Conservation (phyloP, 2,329 filamentous ascomycete species). For the Fusarium newnesense region DNA sequence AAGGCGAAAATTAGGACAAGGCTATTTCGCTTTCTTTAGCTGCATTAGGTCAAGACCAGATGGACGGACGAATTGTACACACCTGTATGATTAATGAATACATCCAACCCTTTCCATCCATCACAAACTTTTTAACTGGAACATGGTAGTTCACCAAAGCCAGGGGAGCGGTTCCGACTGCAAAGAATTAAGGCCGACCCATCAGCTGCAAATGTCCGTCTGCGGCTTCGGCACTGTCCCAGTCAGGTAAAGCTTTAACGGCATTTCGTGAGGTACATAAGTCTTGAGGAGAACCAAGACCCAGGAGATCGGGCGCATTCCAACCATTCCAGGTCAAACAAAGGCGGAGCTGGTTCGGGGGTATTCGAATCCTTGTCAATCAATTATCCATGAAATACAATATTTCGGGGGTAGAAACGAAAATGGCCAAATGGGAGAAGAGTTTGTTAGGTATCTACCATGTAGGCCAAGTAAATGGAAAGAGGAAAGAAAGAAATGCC, state of each 20-base stretch:
- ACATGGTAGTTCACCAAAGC: conserved; percentile 16
- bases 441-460: background rate
- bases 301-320: conserved; percentile 36
- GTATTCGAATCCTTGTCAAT: conserved; percentile 22
- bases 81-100: background rate
- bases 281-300: conserved; percentile 27
- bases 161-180: conserved; percentile 34
- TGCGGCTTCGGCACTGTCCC: conserved; percentile 32
- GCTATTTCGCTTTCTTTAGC: conserved; percentile 38
- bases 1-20: conserved; percentile 8
- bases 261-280: conserved; percentile 24
- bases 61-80: background rate
- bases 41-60: conserved; percentile 32
- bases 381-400: conserved; percentile 9
- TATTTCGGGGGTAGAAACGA: conserved; percentile 8
- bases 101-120: background rate
- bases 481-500: background rate
- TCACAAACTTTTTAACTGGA: conserved; percentile 1
- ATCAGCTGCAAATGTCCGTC: conserved; percentile 29
- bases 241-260: conserved; percentile 32
- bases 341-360: conserved; percentile 33
- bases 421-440: conserved; percentile 4
- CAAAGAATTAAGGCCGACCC: conserved; percentile 25
- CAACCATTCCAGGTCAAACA: conserved; percentile 28
- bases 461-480: background rate